Evolutionary conservation across 2,329 filamentous ascomycete genomes (phyloP).

Genomic region (Aureobasidium sp.): DNA sequence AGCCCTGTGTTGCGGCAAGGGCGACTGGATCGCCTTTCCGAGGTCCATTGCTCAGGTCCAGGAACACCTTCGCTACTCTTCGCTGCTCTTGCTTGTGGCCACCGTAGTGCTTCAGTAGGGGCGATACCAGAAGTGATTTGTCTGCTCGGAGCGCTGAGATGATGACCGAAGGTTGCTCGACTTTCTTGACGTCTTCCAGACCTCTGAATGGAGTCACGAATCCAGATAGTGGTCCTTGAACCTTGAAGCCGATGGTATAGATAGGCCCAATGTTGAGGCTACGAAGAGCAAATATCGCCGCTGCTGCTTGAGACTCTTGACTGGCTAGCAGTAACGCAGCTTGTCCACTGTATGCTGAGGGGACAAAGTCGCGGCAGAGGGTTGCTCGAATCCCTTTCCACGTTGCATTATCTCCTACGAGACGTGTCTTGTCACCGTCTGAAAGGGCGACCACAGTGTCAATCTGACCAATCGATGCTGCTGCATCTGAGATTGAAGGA

Average conservation of each 20-base stretch:
- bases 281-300: conserved; percentile 70
- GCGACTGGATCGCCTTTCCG: conserved; percentile 62
- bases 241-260: conserved; percentile 74
- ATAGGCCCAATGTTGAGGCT: conserved; percentile 70
- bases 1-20: conserved; percentile 67
- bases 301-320: conserved; percentile 67
- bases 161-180: conserved; percentile 74
- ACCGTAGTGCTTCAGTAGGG: conserved; percentile 66
- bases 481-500: conserved; percentile 64
- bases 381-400: conserved; percentile 83
- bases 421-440: conserved; percentile 44
- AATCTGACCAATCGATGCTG: conserved; percentile 69
- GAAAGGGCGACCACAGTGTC: conserved; percentile 68
- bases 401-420: conserved; percentile 73
- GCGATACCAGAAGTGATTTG: conserved; percentile 71
- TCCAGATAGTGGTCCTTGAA: conserved; percentile 51
- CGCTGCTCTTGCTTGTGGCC: conserved; percentile 30
- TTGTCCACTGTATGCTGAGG: conserved; percentile 70
- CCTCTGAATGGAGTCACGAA: conserved; percentile 59
- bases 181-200: conserved; percentile 72
- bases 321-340: conserved; percentile 70
- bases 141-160: conserved; percentile 72
- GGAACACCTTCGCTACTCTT: conserved; percentile 51
- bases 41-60: conserved; percentile 66
- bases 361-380: conserved; percentile 72